Percentiles rank a stretch among this genome's conserved stretches.
phyloP scores from a whole-genome alignment of 2,329 filamentous ascomycete genomes.

The Domatiomyces globalis region DNA sequence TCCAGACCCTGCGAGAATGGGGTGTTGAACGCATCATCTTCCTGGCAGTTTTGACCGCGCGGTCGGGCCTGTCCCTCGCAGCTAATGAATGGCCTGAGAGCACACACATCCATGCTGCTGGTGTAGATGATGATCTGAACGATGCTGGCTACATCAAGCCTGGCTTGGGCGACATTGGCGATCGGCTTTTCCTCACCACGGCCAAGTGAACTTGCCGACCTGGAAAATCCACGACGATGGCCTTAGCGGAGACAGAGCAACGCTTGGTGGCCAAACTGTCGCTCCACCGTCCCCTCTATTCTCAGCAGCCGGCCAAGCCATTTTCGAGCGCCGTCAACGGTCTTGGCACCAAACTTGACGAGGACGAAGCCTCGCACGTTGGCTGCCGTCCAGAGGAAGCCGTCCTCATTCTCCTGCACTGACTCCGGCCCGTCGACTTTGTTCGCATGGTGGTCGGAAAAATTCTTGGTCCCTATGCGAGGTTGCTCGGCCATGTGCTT shows the following conservation, averaged over 20 bases:
- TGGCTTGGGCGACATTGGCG: slow-evolving; percentile 78
- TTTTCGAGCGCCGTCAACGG: slow-evolving; percentile 63
- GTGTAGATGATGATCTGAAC: slow-evolving; percentile 60
- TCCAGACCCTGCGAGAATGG: slow-evolving; percentile 81
- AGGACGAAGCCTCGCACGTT: slow-evolving; percentile 69
- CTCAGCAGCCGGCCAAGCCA: slow-evolving; percentile 68
- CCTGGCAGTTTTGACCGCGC: slow-evolving; percentile 58
- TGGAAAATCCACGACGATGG: no score
- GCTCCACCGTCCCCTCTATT: slow-evolving; percentile 56
- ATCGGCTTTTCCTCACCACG: slow-evolving; percentile 75
- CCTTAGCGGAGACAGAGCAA: slow-evolving; percentile 58
- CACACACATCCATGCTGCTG: slow-evolving; percentile 60
- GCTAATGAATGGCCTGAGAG: slow-evolving; percentile 56
- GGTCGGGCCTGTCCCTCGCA: slow-evolving; percentile 54
- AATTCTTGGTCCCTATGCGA: slow-evolving; percentile 69
- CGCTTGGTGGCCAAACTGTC: slow-evolving; percentile 65
- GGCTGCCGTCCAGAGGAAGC: slow-evolving; percentile 69
- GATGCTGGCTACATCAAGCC: slow-evolving; percentile 80
- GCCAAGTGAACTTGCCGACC: slow-evolving; percentile 48
- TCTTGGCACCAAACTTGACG: slow-evolving; percentile 75
- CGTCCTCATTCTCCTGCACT: slow-evolving; percentile 42
- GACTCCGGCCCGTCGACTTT: slow-evolving; percentile 17
- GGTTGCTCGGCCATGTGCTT: slow-evolving; percentile 64
- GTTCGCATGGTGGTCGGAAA: slow-evolving; percentile 28
- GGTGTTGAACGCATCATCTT: slow-evolving; percentile 71